Evolutionary conservation across 2,329 filamentous ascomycete genomes (phyloP).

Genomic region (Aspergillus sclerotialis): DNA sequence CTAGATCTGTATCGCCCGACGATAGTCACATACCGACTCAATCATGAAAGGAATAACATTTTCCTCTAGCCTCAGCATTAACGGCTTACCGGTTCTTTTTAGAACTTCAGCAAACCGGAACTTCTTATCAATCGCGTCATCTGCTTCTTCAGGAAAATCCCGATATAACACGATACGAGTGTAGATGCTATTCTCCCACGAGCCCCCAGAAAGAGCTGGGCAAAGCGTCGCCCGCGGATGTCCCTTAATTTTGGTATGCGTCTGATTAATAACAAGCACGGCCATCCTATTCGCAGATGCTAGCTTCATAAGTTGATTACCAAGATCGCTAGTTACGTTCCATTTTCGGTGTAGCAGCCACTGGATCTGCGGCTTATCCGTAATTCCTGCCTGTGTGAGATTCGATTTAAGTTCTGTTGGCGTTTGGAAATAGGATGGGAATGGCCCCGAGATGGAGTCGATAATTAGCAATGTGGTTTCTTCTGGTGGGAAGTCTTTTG

Average conservation of each 20-base stretch:
- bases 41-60: conserved; percentile 36
- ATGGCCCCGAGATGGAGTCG: conserved; percentile 68
- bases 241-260: conserved; percentile 72
- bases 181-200: conserved; percentile 74
- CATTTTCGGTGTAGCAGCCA: conserved; percentile 36
- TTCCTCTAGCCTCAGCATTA: conserved; percentile 18
- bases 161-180: conserved; percentile 71
- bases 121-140: conserved; percentile 38
- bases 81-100: conserved; percentile 53
- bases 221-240: conserved; percentile 59
- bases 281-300: conserved; percentile 67
- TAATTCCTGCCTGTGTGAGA: conserved; percentile 21
- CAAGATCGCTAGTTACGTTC: conserved; percentile 61
- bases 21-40: conserved; percentile 21
- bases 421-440: conserved; percentile 71
- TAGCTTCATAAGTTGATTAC: conserved; percentile 57
- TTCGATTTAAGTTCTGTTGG: conserved; percentile 31
- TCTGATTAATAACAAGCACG: conserved; percentile 70
- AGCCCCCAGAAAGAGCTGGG: conserved; percentile 64
- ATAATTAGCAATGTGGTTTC: conserved; percentile 65
- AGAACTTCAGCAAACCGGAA: conserved; percentile 58
- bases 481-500: conserved; percentile 53
- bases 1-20: no score
- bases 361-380: conserved; percentile 35
- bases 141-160: conserved; percentile 54